These are phyloP conservation scores for Sclerotinia minor DNA, from an alignment of 2,329 filamentous ascomycete species.

Conservation along the genomic window DNA sequence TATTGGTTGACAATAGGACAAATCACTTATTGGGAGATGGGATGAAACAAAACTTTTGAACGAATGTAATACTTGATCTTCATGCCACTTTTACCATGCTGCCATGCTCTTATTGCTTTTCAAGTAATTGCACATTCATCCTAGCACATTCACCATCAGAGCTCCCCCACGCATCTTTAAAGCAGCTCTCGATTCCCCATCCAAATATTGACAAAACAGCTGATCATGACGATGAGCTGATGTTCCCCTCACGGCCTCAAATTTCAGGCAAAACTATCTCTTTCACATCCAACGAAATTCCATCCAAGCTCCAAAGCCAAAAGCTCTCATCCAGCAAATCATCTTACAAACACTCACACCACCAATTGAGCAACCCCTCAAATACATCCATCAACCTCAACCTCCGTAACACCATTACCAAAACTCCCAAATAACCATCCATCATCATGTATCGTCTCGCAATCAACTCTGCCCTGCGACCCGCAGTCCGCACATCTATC, in stretches of 20 bases:
- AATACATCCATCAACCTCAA: conserved; percentile 24
- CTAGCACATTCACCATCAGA: no score
- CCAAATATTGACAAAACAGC: neutral
- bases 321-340: conserved; percentile 26
- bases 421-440: conserved; percentile 11
- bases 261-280: conserved; percentile 1
- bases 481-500: conserved; percentile 47
- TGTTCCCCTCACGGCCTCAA: neutral
- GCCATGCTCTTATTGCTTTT: neutral
- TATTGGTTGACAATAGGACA: neutral
- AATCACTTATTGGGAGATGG: neutral
- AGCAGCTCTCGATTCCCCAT: conserved; percentile 3
- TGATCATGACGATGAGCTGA: conserved; percentile 15
- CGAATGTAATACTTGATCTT: neutral
- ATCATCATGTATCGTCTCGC: conserved; percentile 65
- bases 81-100: neutral
- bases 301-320: conserved; percentile 16
- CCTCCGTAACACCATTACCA: neutral
- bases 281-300: conserved; percentile 5
- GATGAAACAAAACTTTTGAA: neutral
- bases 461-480: conserved; percentile 52
- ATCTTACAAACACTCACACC: conserved; percentile 34
- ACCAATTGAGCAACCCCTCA: conserved; percentile 33
- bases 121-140: neutral
- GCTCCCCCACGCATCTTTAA: neutral